Evolutionary conservation across 805 yeast species (phyloP).

Genomic region (Candida maltosa): DNA sequence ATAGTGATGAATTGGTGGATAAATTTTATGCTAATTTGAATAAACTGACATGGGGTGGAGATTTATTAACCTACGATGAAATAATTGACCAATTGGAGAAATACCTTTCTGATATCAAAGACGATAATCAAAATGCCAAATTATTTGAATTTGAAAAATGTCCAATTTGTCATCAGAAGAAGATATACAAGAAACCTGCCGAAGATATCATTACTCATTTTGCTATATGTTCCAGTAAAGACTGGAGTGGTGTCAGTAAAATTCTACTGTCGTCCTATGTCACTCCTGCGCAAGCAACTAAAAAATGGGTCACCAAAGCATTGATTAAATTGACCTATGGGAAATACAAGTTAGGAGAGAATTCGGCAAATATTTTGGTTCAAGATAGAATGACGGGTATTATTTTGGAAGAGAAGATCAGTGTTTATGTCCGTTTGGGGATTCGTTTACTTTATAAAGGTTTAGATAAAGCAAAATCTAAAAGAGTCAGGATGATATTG

Average conservation of each 20-base stretch:
- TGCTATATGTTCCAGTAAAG: slow-evolving; percentile 79
- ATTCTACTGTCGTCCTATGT: slow-evolving; percentile 67
- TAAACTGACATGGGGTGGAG: slow-evolving; percentile 54
- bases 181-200: slow-evolving; percentile 51
- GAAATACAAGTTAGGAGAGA: slow-evolving; percentile 77
- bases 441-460: slow-evolving; percentile 81
- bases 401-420: slow-evolving; percentile 90
- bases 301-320: slow-evolving; percentile 84
- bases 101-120: slow-evolving; percentile 23
- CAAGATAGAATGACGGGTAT: slow-evolving; percentile 90
- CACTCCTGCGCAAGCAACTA: slow-evolving; percentile 76
- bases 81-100: slow-evolving; percentile 46
- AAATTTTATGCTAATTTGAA: slow-evolving; percentile 46
- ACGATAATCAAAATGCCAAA: slow-evolving; percentile 23
- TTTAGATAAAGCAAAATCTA: slow-evolving; percentile 56
- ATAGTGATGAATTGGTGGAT: slow-evolving; percentile 52
- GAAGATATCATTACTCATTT: slow-evolving; percentile 80
- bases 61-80: slow-evolving; percentile 42
- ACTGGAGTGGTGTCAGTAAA: slow-evolving; percentile 67
- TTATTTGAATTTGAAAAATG: slow-evolving; percentile 66
- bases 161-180: slow-evolving; percentile 72
- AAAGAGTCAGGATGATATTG: slow-evolving; percentile 57
- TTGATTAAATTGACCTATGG: slow-evolving; percentile 86
- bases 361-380: slow-evolving; percentile 90
- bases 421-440: slow-evolving; percentile 82